Evolutionary conservation across 2,329 filamentous ascomycete species (phyloP), one percentile per base, ranked within the genome.

Genomic region (Ascochyta lentis): DNA sequence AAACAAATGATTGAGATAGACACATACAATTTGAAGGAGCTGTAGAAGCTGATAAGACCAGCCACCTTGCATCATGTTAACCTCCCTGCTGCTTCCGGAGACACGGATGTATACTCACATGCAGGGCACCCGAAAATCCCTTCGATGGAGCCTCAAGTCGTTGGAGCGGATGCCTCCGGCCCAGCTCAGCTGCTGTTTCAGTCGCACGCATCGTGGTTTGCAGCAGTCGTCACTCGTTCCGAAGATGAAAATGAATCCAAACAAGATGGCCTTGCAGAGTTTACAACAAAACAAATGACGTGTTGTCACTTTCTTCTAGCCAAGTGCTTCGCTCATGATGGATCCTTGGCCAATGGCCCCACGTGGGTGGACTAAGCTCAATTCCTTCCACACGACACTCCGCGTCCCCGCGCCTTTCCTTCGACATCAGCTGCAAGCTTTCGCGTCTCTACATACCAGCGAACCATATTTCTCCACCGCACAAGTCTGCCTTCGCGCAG

Each of bases 71-170:
- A 31, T 31, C 12, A 15, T 13, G 29, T 31, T 31, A 31, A 15
- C 10, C 12, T 31, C 29, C 12, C 29, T 15, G 12, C 29, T 13
- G 10, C 29, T 31, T 13, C 29, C 12, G 29, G 29, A 31, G 12
- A 31, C 12, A 6, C 29, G 10, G 29, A 15, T 5, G 29, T 31
- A 9, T 38, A 63, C 61, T 45, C 54, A 80, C 72, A 72, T 92
- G 89, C 38, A 91, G 72, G 9, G 84, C 56, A 22, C 88, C 82
- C 2, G 89, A 91, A 53, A 85, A 65, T 37, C 82, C 82, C 55
- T 83, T 83, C 1, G 87, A 88, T 0, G 89, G 89, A 56, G 89
- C 87, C 3, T 81, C 69, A 19, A 91, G 76, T 35, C 87, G 81
- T 74, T 92, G 89, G 4, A 90, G 80, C 39, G 83, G 85, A 76